Evolutionary conservation across 306 rosid genomes (phyloP), one percentile per base, ranked within the genome.

Genomic region (Dalbergia cultrata): DNA sequence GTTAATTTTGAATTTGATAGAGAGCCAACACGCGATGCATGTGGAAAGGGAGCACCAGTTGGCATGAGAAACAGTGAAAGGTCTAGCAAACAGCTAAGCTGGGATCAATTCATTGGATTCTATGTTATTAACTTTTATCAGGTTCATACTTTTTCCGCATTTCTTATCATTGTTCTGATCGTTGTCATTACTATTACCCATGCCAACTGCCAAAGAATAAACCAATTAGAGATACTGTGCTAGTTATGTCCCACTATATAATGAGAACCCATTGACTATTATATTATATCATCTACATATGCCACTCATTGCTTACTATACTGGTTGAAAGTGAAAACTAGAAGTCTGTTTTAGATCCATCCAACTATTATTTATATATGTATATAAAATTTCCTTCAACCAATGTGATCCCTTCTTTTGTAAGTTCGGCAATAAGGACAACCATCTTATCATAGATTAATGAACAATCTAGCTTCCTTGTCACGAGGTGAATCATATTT

Each of bases 21-120:
- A 50, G 57, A 50, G 18, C 18, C 60, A 76, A 54, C 43, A 49
- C 44, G 68, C 53, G 68, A 52, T 50, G 69, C 68, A 50, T 1
- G 22, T 56, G 69, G 14, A 26, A 53, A 41, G 17, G 62, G 14
- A 62, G 47, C 35, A 66, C 67, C 53, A 52, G 74, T 57, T 77
- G 21, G 67, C 78, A 44, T 7, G 52, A 22, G 61, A 67, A 76
- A 68, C 53, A 69, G 77, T 68, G 53, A 60, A 78, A 69, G 61
- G 26, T 44, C 18, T 64, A 9, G 43, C 13, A 56, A 64, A 78
- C 82, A 77, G 66, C 79, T 64, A 77, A 57, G 82, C 39, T 63
- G 21, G 65, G 22, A 52, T 72, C 3, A 63, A 52, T 70, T 14
- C 70, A 65, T 72, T 57, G 71, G 75, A 65, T 77, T 72, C 70